Percentiles rank a stretch among this genome's conserved stretches.
Conservation (phyloP, 768 basidiomycete genomes). For the Mycena olivaceomarginata region DNA sequence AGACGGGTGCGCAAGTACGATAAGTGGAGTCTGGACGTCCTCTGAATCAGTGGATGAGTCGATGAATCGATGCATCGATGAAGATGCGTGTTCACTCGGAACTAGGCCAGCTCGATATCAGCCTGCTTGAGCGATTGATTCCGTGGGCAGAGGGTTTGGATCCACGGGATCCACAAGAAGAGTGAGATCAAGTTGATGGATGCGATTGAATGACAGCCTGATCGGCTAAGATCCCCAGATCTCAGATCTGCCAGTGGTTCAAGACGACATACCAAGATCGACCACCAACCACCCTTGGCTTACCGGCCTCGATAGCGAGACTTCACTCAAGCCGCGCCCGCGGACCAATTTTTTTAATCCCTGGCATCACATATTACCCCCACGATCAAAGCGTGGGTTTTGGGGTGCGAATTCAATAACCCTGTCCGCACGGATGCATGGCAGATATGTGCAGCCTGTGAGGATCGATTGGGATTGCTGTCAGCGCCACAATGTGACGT, state of each 20-base stretch:
- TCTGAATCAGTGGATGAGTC: too few species aligned
- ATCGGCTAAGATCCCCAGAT: too few species aligned
- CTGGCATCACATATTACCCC: background rate
- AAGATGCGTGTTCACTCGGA: too few species aligned
- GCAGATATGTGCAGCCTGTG: background rate
- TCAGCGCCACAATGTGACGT: background rate
- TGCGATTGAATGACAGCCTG: too few species aligned
- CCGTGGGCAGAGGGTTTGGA: slow-evolving; percentile 10
- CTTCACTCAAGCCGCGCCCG: background rate
- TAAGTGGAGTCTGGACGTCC: slow-evolving; percentile 2
- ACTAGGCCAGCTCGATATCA: too few species aligned
- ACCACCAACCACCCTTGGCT: too few species aligned
- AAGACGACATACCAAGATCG: too few species aligned
- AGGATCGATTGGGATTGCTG: background rate
- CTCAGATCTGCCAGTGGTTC: too few species aligned
- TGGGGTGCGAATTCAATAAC: too few species aligned
- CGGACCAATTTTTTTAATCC: background rate
- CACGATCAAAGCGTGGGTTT: background rate
- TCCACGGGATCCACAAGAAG: slow-evolving; percentile 1
- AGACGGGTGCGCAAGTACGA: background rate
- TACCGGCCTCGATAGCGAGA: too few species aligned
- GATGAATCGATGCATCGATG: too few species aligned
- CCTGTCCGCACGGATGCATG: background rate
- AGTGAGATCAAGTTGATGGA: background rate
- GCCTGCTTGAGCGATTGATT: background rate